Percentiles rank a stretch among this genome's conserved stretches.
Evolutionary conservation across 192 early-diverging fungal species (phyloP).

Genomic region (Dispira parvispora): DNA sequence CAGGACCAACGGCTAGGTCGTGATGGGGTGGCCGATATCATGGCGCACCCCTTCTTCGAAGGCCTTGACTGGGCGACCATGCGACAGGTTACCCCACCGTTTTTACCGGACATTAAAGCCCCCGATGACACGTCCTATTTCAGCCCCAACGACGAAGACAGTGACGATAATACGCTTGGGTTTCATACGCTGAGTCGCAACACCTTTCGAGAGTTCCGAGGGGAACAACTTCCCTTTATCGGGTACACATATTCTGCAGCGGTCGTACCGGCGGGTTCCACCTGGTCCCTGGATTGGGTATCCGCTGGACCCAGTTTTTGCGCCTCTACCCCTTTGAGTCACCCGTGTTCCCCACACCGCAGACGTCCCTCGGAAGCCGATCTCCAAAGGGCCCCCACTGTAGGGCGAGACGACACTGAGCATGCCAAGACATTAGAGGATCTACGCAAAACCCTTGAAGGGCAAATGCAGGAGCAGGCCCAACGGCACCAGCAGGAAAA

Average conservation of each 20-base stretch:
- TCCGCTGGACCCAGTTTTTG: constrained; percentile 4
- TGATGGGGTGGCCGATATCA: constrained; percentile 38
- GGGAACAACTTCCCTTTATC: constrained; percentile 70
- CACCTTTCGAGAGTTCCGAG: constrained; percentile 43
- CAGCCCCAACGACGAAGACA: constrained; percentile 60
- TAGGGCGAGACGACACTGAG: neutral
- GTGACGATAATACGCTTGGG: constrained; percentile 25
- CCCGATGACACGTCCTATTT: constrained; percentile 85
- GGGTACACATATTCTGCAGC: constrained; percentile 52
- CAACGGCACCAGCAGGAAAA: neutral
- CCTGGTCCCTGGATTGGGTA: neutral
- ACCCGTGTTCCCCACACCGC: constrained; percentile 1
- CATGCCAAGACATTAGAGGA: neutral
- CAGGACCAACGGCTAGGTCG: constrained; percentile 54
- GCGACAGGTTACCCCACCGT: constrained; percentile 48
- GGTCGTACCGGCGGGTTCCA: neutral
- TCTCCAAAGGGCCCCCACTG: neutral
- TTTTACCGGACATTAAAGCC: constrained; percentile 69
- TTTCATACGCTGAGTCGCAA: constrained; percentile 28
- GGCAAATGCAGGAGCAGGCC: neutral
- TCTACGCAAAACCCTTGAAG: neutral
- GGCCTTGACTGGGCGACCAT: constrained; percentile 43
- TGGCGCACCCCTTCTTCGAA: constrained; percentile 47
- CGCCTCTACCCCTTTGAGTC: neutral
- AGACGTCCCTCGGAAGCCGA: neutral